Evolutionary conservation across 1,139 yeast genomes (phyloP), one percentile per base, ranked within the genome.

Genomic region (Candida sp.): DNA sequence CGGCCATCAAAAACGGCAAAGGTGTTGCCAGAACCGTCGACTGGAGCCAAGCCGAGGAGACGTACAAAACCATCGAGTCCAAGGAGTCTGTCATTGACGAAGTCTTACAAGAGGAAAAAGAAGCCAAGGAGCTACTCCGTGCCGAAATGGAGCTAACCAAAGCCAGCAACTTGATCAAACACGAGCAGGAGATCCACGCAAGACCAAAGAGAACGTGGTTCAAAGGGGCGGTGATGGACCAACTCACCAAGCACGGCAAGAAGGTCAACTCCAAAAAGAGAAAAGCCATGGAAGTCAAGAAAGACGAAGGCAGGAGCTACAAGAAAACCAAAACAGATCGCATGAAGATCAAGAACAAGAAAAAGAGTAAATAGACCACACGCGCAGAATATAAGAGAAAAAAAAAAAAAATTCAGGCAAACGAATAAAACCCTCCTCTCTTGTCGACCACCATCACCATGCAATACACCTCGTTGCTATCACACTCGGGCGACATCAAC

Each of bases 151-250:
- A 94, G 66, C 70, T 94, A 50, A 83, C 81, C 58, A 91, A 90
- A 69, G 96, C 97, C 51, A 87, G 88, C 60, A 94, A 94, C 67
- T 64, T 94, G 63, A 74, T 96, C 60, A 88, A 83, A 63, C 92
- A 90, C 63, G 84, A 84, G 57, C 83, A 83, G 49, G 99, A 94
- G 68, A 94, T 94, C 64, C 83, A 84, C 58, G 76, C 97, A 2
- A 82, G 98, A 63, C 99, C 99, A 32, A 91, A 84, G 72, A 85
- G 99, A 74, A 94, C 99, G 0, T 94, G 99, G 99, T 94, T 94
- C 70, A 96, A 90, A 68, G 73, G 83, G 39, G 81, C 76, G 51
- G 80, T 73, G 12, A 63, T 77, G 63, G 82, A 79, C 46, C 76
- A 75, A 42, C 65, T 78, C 52, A 70, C 78, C 12, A 77, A 78